Evolutionary conservation across 495 filamentous ascomycete genomes (phyloP).

Genomic region (Neurospora sp.): DNA sequence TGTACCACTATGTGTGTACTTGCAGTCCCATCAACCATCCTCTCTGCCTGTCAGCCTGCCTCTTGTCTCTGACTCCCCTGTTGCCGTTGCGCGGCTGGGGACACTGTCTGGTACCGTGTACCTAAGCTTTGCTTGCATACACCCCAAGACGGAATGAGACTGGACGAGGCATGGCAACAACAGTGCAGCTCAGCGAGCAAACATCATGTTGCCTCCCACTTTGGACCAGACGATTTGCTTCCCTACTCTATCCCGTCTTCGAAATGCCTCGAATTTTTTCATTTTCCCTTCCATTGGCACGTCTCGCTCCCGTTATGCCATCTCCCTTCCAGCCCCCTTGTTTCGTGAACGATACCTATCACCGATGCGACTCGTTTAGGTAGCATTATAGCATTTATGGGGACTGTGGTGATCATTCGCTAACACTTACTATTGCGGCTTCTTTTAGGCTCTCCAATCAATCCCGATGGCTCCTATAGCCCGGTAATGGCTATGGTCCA

Average conservation of each 20-base stretch:
- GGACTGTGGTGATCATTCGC: not conserved
- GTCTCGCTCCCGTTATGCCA: not conserved
- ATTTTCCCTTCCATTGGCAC: not conserved
- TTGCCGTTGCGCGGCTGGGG: not conserved
- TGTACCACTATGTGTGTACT: constrained; percentile 20
- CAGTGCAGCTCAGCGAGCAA: not conserved
- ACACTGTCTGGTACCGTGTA: not conserved
- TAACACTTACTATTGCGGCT: not conserved
- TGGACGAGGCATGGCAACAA: not conserved
- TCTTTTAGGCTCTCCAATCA: not conserved
- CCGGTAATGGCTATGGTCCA: not conserved
- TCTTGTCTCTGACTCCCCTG: not conserved
- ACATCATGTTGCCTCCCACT: not conserved
- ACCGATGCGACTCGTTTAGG: not conserved
- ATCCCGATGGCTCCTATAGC: not conserved
- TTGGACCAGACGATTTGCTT: not conserved
- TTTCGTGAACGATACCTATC: not conserved
- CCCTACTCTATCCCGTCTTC: not conserved
- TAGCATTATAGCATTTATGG: not conserved
- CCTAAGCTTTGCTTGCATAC: not conserved
- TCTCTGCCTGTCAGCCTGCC: not conserved
- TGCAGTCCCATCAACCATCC: not conserved
- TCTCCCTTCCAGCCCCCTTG: not conserved
- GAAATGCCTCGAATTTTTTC: not conserved
- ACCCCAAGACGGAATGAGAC: not conserved